Conservation (phyloP, 805 yeast species). For the Hermanozyma aechmeae region DNA sequence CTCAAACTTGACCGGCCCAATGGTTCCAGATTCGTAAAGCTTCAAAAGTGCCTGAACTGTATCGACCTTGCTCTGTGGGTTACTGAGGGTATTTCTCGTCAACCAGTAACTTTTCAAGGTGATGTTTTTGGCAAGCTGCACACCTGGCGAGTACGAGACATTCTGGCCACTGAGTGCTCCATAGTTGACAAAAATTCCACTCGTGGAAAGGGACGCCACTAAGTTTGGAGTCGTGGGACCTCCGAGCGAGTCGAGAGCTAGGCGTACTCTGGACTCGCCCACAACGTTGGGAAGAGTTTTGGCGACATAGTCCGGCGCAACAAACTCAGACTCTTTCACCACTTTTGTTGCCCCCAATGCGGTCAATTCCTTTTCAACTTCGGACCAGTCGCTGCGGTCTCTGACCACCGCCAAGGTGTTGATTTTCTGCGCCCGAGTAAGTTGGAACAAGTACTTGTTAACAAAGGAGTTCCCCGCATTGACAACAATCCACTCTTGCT, state of each 20-base stretch:
- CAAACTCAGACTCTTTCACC: slow-evolving; percentile 18
- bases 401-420: slow-evolving; percentile 20
- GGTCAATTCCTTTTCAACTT: slow-evolving; percentile 12
- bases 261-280: slow-evolving; percentile 13
- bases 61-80: slow-evolving; percentile 51
- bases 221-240: slow-evolving; percentile 14
- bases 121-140: slow-evolving; percentile 22
- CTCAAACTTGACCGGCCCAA: slow-evolving; percentile 38
- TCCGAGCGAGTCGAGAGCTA: slow-evolving; percentile 25
- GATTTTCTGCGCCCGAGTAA: slow-evolving; percentile 15
- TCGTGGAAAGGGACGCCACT: slow-evolving; percentile 15
- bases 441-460: slow-evolving; percentile 18
- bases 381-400: slow-evolving; percentile 13
- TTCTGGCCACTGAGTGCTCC: slow-evolving; percentile 14
- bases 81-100: slow-evolving; percentile 22
- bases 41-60: slow-evolving; percentile 48
- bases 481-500: slow-evolving; percentile 21
- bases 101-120: slow-evolving; percentile 23
- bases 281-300: slow-evolving; percentile 7
- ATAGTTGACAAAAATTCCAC: slow-evolving; percentile 20
- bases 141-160: slow-evolving; percentile 11
- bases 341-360: slow-evolving; percentile 25
- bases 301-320: slow-evolving; percentile 8
- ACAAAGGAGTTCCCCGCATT: slow-evolving; percentile 29
- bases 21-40: slow-evolving; percentile 48